Base-by-base conservation (phyloP, 768 basidiomycete species). In the Hygrocybe punicea region DNA sequence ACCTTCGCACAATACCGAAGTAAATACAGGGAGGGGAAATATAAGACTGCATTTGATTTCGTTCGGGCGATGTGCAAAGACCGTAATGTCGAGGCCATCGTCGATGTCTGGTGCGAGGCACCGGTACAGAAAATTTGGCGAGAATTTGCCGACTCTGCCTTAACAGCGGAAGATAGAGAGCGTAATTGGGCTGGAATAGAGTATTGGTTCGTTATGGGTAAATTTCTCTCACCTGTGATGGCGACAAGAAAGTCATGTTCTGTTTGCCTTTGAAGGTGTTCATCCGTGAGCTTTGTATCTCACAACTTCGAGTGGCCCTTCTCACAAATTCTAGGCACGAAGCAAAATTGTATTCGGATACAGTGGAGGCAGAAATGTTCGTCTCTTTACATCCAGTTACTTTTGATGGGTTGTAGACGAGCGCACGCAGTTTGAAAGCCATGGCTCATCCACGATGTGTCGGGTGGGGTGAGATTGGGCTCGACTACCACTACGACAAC, bases 21-120 rank as follows among this genome's bases (percentile, higher is more conserved):
- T 36, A 83, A 81, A 53, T 94, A 92, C 68, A 82, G 79, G 23
- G 69, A 77, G 0, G 84, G 83, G 0, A 75, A 75, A 53, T 77
- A 80, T 60, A 63, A 72, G 8, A 78, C 76, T n/a, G 73, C 89
- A n/a, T 81, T 78, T 66, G 87, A 87, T 37, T 89, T 93, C 60
- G 80, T 87, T 5, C 77, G 79, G 2, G 84, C 75, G 14, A 66
- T 89, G 64, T 90, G 87, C 63, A 69, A 65, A 1, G 81, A 72
- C 9, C 79, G 80, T 25, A 78, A 78, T 36, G 83, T 92, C 3
- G 73, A 82, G 52, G 79, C 84, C 5, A 78, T 93, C 53, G 84
- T 94, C 6, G 92, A 94, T 62, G 92, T 94, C 2, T 94, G 89
- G 87, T 94, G 92, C 62, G 92, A 93, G 64, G 87, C 87, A 0